Conservation (phyloP, 2,329 filamentous ascomycete genomes). For the Rhytidhysteron rufulum region DNA sequence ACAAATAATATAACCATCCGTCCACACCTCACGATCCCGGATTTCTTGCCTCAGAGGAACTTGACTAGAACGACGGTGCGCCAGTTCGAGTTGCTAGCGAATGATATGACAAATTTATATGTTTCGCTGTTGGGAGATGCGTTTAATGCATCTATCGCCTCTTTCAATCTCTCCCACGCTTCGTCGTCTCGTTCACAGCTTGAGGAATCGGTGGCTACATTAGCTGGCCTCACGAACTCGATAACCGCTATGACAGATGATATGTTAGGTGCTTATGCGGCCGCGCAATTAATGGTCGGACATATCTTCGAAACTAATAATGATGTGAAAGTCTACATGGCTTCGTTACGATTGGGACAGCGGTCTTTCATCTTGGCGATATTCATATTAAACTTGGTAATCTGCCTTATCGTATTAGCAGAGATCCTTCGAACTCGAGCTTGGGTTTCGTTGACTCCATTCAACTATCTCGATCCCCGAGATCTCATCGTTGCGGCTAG, state of each 20-base stretch:
- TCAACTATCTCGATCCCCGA: constrained; percentile 26
- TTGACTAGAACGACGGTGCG: constrained; percentile 25
- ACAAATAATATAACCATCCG: constrained; percentile 25
- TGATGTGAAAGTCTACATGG: constrained; percentile 13
- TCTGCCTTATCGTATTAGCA: constrained; percentile 19
- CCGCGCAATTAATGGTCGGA: constrained; percentile 33
- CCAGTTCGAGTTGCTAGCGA: constrained; percentile 34
- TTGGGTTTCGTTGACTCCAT: constrained; percentile 20
- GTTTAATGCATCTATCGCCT: constrained; percentile 29
- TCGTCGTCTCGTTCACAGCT: background rate
- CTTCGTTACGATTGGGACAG: constrained; percentile 21
- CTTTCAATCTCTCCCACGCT: constrained; percentile 4
- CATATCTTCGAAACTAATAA: constrained; percentile 9
- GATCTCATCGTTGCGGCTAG: constrained; percentile 23
- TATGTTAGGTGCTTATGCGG: constrained; percentile 26
- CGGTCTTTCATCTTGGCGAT: constrained; percentile 25
- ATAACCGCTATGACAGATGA: constrained; percentile 1
- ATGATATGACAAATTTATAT: constrained; percentile 36
- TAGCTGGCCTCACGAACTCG: constrained; percentile 2
- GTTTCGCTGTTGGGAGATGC: constrained; percentile 34
- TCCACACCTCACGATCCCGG: constrained; percentile 9
- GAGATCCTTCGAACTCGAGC: constrained; percentile 20
- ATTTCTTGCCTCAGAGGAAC: constrained; percentile 28
- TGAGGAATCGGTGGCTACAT: constrained; percentile 1
- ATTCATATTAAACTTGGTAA: constrained; percentile 21